A percentile compares a stretch with the other conserved stretches of the same genome.
Evolutionary conservation across 2,329 filamentous ascomycete genomes (phyloP).

Genomic region (Thielaviopsis euricoi): DNA sequence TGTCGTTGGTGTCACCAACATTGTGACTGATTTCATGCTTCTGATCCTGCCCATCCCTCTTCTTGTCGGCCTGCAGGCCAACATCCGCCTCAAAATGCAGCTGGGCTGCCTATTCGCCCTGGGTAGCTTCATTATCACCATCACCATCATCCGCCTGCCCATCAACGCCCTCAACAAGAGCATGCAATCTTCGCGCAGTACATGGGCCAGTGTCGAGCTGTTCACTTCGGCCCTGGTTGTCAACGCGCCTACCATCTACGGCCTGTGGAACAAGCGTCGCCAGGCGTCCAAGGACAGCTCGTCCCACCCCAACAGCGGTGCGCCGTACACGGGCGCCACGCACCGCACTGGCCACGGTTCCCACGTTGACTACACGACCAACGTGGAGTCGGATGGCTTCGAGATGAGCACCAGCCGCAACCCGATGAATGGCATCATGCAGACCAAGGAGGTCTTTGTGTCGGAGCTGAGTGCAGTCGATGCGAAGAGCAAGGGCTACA

Average conservation of each 20-base stretch:
- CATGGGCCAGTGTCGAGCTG: slow-evolving; percentile 24
- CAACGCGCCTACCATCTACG: slow-evolving; percentile 23
- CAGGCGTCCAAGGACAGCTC: slow-evolving; percentile 5
- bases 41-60: slow-evolving; percentile 9
- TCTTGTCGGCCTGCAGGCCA: slow-evolving; percentile 15
- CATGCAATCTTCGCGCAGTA: slow-evolving; percentile 21
- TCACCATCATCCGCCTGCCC: slow-evolving; percentile 23
- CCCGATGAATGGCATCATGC: slow-evolving; percentile 6
- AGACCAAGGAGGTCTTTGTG: slow-evolving; percentile 10
- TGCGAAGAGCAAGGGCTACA: slow-evolving; percentile 7
- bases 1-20: slow-evolving; percentile 19
- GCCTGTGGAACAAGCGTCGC: slow-evolving; percentile 18
- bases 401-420: slow-evolving; percentile 3
- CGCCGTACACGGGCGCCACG: not conserved
- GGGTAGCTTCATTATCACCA: slow-evolving; percentile 23
- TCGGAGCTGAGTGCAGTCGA: slow-evolving; percentile 9
- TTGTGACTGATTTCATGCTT: slow-evolving; percentile 10
- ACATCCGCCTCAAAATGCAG: slow-evolving; percentile 18
- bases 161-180: slow-evolving; percentile 21
- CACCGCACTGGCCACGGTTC: not conserved
- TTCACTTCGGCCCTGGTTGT: slow-evolving; percentile 20
- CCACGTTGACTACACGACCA: slow-evolving; percentile 6
- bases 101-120: slow-evolving; percentile 21
- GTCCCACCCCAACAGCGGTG: not conserved
- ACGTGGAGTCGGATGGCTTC: slow-evolving; percentile 4